Evolutionary conservation across 805 yeast species (phyloP).

Genomic region (Zygotorulaspora danielsina): DNA sequence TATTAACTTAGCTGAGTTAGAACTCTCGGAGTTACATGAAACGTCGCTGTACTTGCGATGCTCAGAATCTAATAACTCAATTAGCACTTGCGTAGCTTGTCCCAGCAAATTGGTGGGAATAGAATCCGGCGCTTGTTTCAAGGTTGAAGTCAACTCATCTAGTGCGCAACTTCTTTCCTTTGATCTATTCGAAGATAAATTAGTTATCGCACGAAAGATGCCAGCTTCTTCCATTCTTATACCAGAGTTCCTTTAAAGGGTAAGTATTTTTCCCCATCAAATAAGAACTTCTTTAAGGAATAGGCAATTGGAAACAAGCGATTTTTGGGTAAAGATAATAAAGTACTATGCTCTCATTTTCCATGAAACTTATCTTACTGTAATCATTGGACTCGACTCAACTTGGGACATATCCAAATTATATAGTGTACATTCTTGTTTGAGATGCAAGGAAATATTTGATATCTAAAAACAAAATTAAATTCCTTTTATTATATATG

Average conservation of each 20-base stretch:
- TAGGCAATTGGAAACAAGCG: no score
- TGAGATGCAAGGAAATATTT: no score
- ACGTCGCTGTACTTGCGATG: constrained; percentile 23
- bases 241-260: not conserved
- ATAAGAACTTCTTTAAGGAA: no score
- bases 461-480: constrained; percentile 17
- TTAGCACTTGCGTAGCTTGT: constrained; percentile 26
- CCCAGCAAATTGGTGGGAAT: constrained; percentile 22
- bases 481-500: constrained; percentile 17
- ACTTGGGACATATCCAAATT: no score
- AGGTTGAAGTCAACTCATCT: constrained; percentile 35
- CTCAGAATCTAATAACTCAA: constrained; percentile 38
- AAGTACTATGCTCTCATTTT: no score
- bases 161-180: constrained; percentile 55
- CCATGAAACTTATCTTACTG: no score
- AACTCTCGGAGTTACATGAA: constrained; percentile 2
- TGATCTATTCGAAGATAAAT: constrained; percentile 46
- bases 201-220: constrained; percentile 12
- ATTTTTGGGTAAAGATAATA: no score
- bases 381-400: no score
- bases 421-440: no score
- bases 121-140: constrained; percentile 22
- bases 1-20: constrained; percentile 34
- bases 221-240: constrained; percentile 14
- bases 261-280: not conserved